A percentile compares a stretch with the other conserved stretches of the same genome.
These are phyloP conservation scores for Graphiopsis chlorocephala DNA, from an alignment of 2,329 filamentous ascomycete species.

Conservation along the genomic window DNA sequence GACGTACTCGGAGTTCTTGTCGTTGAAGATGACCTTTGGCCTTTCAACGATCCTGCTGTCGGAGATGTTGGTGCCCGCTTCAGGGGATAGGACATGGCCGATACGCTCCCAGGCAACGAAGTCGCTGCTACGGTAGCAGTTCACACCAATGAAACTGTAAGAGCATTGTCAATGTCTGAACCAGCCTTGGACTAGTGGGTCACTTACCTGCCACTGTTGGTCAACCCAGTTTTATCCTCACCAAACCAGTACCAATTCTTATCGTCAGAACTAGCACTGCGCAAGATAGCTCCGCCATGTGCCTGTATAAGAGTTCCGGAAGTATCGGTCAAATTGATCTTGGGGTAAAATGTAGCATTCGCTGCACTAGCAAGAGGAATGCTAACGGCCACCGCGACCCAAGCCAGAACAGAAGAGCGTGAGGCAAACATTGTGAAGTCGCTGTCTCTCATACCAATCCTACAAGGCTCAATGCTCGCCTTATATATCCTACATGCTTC, in stretches of 20 bases:
- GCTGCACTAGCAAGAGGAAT: slow-evolving; percentile 4
- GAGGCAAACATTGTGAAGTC: background rate
- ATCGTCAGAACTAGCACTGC: slow-evolving; percentile 41
- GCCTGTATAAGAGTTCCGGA: slow-evolving; percentile 60
- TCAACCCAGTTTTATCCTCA: slow-evolving; percentile 66
- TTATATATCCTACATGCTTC: background rate
- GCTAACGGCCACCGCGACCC: background rate
- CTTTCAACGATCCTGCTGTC: slow-evolving; percentile 60
- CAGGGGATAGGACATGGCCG: slow-evolving; percentile 55
- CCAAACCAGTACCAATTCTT: slow-evolving; percentile 66
- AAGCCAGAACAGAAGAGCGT: background rate
- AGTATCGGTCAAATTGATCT: slow-evolving; percentile 29
- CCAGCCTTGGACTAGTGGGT: background rate
- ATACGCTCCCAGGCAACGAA: slow-evolving; percentile 64
- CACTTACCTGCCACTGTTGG: slow-evolving; percentile 28
- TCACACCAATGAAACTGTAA: slow-evolving; percentile 58
- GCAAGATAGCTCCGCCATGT: slow-evolving; percentile 63
- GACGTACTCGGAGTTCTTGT: slow-evolving; percentile 62
- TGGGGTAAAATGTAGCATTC: slow-evolving; percentile 27
- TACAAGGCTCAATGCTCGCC: background rate
- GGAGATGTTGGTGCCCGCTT: slow-evolving; percentile 28
- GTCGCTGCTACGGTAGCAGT: slow-evolving; percentile 64
- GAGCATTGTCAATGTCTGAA: background rate
- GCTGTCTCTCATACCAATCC: background rate
- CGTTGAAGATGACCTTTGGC: slow-evolving; percentile 68